Base-by-base conservation (phyloP, 352 stramenopile genomes). In the Pelagophyceae sp. region DNA sequence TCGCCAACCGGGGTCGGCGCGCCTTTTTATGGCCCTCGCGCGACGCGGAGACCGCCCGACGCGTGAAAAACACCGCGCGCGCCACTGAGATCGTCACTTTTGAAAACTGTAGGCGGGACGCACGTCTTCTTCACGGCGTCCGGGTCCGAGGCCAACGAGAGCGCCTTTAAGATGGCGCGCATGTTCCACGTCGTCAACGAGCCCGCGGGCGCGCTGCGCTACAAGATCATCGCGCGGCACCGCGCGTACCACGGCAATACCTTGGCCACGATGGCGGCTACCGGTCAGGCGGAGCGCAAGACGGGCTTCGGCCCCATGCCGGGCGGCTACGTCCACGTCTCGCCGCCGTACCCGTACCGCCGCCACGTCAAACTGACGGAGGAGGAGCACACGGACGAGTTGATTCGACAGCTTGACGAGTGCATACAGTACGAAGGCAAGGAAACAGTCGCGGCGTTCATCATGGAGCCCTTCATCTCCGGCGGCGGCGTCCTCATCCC, bases 131-230 rank as follows among this genome's bases (percentile, higher is more conserved):
- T 94, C 78, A 89, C 90, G 20, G 91, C 87, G 51, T 89, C 87
- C 79, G 91, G 90, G 37, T 92, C 91, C 38, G 90, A 94, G 78
- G 89, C 89, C 25, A 84, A 95, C 5, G 91, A 96, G 82, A 94
- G 94, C 74, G 88, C 91, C 15, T 87, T 96, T 81, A 95, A 96
- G 82, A 86, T 96, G 38, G 91, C 90, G n/a, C 89, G 78, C 87
- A 35, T 87, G 92, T 76, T 85, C 88, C n/a, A 95, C 89, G 67
- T 37, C 15, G 35, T n/a, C 17, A 74, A 74, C 67, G 37, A 94
- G 33, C 50, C 50, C 3, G 40, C 35, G 25, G 58, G 78, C 0
- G 75, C 72, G 6, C 31, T 70, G 23, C 58, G 93, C 81, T 84
- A 81, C 60, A 90, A 90, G 72, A 82, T 96, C 65, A 94, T 96